These are phyloP conservation scores for Phialophora verrucosa DNA, from an alignment of 2,329 filamentous ascomycete species.

Conservation along the genomic window DNA sequence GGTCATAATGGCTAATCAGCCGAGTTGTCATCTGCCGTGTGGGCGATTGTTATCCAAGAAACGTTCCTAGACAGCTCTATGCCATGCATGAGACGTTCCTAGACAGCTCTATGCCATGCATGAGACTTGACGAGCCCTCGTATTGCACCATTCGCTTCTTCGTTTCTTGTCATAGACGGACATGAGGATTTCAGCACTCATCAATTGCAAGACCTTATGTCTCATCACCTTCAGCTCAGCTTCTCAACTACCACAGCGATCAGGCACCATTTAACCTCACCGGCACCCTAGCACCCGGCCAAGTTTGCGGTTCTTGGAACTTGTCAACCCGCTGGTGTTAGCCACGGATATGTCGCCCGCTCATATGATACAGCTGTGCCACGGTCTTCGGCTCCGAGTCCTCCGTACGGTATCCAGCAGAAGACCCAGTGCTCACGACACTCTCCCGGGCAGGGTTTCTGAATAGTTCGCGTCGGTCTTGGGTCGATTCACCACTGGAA, in stretches of 20 bases:
- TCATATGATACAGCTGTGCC: constrained; percentile 32
- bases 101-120: background rate
- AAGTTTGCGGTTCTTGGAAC: background rate
- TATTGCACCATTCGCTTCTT: background rate
- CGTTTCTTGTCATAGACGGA: background rate
- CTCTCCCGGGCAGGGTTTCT: constrained; percentile 22
- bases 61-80: background rate
- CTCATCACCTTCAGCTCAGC: background rate
- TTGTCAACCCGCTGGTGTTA: constrained; percentile 10
- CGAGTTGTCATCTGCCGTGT: background rate
- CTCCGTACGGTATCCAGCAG: constrained; percentile 28
- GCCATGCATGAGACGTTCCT: background rate
- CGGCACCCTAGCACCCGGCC: too few relatives aligned
- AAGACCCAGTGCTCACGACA: constrained; percentile 26
- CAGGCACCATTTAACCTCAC: background rate
- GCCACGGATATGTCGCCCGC: constrained; percentile 27
- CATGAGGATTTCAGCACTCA: background rate
- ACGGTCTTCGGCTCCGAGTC: constrained; percentile 34
- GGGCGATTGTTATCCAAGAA: background rate
- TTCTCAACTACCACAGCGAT: background rate
- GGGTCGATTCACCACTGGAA: background rate
- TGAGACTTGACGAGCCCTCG: background rate
- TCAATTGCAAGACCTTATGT: background rate
- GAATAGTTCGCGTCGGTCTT: constrained; percentile 1
- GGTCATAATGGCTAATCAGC: background rate